These are phyloP conservation scores for Lecanicillium sp. DNA, from an alignment of 2,329 filamentous ascomycete species.

Conservation along the genomic window DNA sequence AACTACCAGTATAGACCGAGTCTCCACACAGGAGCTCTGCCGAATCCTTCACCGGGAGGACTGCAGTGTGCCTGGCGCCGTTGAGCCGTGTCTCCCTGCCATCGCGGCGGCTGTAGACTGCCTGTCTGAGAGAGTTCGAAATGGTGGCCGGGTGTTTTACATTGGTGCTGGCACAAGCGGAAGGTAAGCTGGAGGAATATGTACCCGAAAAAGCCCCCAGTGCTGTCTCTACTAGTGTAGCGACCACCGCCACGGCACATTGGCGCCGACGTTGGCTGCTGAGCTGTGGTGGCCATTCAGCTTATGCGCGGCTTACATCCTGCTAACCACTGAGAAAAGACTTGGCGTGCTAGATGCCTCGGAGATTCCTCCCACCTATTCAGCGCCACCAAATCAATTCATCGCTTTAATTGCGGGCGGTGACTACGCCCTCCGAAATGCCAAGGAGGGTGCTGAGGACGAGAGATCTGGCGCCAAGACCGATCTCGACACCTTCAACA, in stretches of 20 bases:
- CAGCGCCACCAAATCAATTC: constrained; percentile 29
- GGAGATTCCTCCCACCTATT: constrained; percentile 33
- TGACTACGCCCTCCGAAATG: constrained; percentile 29
- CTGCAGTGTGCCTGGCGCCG: constrained; percentile 9
- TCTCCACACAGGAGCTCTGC: constrained; percentile 11
- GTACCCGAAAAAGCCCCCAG: neutral
- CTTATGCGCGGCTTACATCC: too few relatives aligned
- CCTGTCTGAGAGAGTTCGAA: constrained; percentile 9
- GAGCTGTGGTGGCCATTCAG: too few relatives aligned
- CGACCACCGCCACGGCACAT: too few relatives aligned
- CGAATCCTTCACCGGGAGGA: constrained; percentile 14
- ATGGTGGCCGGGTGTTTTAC: constrained; percentile 12
- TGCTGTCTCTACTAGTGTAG: too few relatives aligned
- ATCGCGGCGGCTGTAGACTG: constrained; percentile 12
- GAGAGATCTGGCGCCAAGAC: constrained; percentile 19
- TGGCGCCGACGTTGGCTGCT: too few relatives aligned
- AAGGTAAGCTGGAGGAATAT: constrained; percentile 18
- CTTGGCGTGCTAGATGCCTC: constrained; percentile 32
- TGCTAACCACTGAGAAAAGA: constrained; percentile 13
- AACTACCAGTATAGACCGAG: constrained; percentile 10
- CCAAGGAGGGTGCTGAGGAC: constrained; percentile 34
- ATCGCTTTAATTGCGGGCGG: constrained; percentile 33
- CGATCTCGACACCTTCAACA: constrained; percentile 21
- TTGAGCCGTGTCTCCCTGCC: constrained; percentile 12
- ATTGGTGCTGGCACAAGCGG: constrained; percentile 36